phyloP scores from a whole-genome alignment of 441 rosid genomes.

The Gossypium schwendimanii region DNA sequence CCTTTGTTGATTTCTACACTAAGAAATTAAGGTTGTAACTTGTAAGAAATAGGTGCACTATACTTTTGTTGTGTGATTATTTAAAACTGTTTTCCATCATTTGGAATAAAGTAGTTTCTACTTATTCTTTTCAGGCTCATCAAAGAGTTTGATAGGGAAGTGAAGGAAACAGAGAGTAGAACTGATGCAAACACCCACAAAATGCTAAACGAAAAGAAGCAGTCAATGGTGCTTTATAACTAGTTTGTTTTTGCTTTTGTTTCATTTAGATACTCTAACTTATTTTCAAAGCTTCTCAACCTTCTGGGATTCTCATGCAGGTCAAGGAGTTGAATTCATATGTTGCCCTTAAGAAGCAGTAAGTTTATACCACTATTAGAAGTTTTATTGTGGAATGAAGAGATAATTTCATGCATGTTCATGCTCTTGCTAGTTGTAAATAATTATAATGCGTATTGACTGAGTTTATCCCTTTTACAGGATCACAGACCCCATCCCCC shows the following conservation, averaged over 20 bases:
- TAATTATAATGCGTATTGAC: neutral
- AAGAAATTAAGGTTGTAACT: neutral
- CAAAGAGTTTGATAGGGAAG: conserved; percentile 82
- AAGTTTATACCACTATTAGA: conserved; percentile 22
- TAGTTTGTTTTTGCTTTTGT: neutral
- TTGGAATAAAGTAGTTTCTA: neutral
- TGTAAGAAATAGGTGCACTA: neutral
- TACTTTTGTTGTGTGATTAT: neutral
- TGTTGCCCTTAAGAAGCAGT: conserved; percentile 90
- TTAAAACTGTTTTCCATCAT: neutral
- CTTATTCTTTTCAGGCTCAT: conserved; percentile 55
- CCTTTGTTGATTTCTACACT: neutral
- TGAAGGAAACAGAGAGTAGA: conserved; percentile 54
- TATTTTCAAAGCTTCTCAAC: conserved; percentile 18
- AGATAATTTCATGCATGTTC: neutral
- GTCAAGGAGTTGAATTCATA: conserved; percentile 90
- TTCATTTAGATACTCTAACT: neutral
- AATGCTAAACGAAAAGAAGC: conserved; percentile 76
- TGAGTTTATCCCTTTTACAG: neutral
- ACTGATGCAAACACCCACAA: conserved; percentile 57
- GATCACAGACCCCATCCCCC: neutral
- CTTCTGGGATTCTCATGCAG: conserved; percentile 40
- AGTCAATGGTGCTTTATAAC: conserved; percentile 55
- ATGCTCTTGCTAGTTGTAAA: neutral
- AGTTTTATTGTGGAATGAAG: neutral